Evolutionary conservation across 352 stramenopile genomes (phyloP).

Genomic region (Globisporangium alternatum): DNA sequence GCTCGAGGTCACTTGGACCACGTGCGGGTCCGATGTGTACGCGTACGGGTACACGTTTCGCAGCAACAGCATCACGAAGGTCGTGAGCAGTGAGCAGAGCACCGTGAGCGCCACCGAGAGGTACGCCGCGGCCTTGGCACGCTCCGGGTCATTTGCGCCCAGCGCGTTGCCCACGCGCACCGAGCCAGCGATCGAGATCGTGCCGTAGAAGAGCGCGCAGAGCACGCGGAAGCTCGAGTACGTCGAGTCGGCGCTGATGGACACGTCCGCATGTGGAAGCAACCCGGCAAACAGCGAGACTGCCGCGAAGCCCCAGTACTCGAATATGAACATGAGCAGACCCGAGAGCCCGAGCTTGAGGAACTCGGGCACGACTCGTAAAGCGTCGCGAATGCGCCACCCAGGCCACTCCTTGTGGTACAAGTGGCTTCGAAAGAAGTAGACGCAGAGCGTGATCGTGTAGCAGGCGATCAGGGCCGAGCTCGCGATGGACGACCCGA

Average conservation of each 20-base stretch:
- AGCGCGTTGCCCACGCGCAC: conserved; percentile 85
- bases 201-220: conserved; percentile 69
- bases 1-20: conserved; percentile 50
- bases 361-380: conserved; percentile 72
- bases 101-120: conserved; percentile 50
- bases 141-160: conserved; percentile 71
- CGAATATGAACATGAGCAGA: conserved; percentile 84
- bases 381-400: conserved; percentile 59
- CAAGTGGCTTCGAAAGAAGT: conserved; percentile 62
- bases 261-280: conserved; percentile 70
- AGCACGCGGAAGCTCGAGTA: conserved; percentile 76
- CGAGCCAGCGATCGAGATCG: conserved; percentile 63
- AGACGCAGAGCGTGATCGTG: conserved; percentile 57
- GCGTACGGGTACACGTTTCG: conserved; percentile 53
- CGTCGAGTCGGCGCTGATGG: conserved; percentile 82
- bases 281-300: conserved; percentile 73
- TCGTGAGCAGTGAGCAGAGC: conserved; percentile 39
- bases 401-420: conserved; percentile 76
- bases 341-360: conserved; percentile 74
- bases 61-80: conserved; percentile 53
- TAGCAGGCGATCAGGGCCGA: conserved; percentile 56
- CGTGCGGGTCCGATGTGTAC: conserved; percentile 55
- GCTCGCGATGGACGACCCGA: conserved; percentile 72
- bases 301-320: conserved; percentile 81
- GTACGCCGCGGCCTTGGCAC: conserved; percentile 67